Base-by-base conservation (phyloP, 1,139 yeast species). In the Ashbya aceris region DNA sequence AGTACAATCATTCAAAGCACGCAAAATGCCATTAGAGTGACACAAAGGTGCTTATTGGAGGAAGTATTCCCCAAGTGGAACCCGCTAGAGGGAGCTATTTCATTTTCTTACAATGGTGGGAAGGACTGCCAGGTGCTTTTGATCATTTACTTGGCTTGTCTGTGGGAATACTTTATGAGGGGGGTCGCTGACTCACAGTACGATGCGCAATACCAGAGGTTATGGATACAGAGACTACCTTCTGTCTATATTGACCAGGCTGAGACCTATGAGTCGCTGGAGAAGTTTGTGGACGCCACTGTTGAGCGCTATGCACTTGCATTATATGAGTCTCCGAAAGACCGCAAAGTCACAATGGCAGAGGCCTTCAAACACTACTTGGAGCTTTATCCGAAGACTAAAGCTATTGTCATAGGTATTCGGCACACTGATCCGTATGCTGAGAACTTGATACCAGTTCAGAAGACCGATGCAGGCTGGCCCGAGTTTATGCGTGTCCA, bases 31-130 rank as follows among this genome's bases (percentile, higher is more conserved):
- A 55, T 61, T 4, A 42, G 38, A 20, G 20, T 47, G 20, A 59
- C 63, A 1, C 47, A 53, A 29, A 27, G 38, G 9, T 41, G 50
- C 38, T 43, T 61, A 12, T 36, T 58, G 8, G 40, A 52, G 10
- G 58, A 56, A 30, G 53, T 60, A 4, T 55, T 61, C 38, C 42
- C 52, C 1, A 47, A 50, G 12, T 59, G 63, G 61, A 48, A 53
- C 34, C 64, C 64, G 1, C 45, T 53, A n/a, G 49, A 49, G 39
- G 55, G 56, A 14, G 60, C 55, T 20, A 56, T 56, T 9, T 55
- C 64, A 2, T 58, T 61, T 40, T 60, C 65, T 1, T 61, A 58
- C 42, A 61, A 61, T 40, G 66, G 66, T 13, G 66, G 66, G 5
- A 61, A 61, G 43, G 66, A 61, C 44, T 61, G 65, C 39, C 65